Percentiles rank a stretch among this genome's conserved stretches.
phyloP scores from a whole-genome alignment of 2,329 filamentous ascomycete species.

The Pseudogymnoascus sp. region DNA sequence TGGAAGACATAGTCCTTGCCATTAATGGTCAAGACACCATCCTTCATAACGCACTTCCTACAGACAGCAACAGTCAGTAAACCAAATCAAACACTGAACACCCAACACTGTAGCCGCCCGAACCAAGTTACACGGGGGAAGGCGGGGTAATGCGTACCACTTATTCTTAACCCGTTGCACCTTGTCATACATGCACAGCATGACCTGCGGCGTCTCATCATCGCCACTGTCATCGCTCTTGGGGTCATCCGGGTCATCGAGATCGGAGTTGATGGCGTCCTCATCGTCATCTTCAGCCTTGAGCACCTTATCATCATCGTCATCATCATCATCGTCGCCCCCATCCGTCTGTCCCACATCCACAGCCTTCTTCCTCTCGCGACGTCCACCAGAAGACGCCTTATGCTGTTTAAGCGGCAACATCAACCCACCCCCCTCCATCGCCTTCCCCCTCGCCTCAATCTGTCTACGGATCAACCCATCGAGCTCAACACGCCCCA shows the following conservation, averaged over 20 bases:
- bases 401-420: slow-evolving; percentile 48
- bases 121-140: background rate
- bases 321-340: slow-evolving; percentile 48
- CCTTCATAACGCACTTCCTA: slow-evolving; percentile 96
- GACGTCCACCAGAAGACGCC: slow-evolving; percentile 20
- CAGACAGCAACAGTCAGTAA: slow-evolving; percentile 23
- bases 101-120: background rate
- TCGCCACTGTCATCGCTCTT: slow-evolving; percentile 78
- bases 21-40: slow-evolving; percentile 87
- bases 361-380: slow-evolving; percentile 5
- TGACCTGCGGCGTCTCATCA: slow-evolving; percentile 80
- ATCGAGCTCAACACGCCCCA: slow-evolving; percentile 58
- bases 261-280: slow-evolving; percentile 96
- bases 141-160: slow-evolving; percentile 45
- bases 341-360: slow-evolving; percentile 43
- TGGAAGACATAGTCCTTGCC: slow-evolving; percentile 97
- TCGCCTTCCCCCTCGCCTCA: slow-evolving; percentile 53
- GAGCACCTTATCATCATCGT: slow-evolving; percentile 41
- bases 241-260: slow-evolving; percentile 89
- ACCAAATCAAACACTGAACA: background rate
- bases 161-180: slow-evolving; percentile 99
- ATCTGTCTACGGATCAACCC: slow-evolving; percentile 61
- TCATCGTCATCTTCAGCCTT: slow-evolving; percentile 62
- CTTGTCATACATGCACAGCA: slow-evolving; percentile 99
- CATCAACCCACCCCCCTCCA: slow-evolving; percentile 72